phyloP scores from a whole-genome alignment of 1,284 basidiomycete genomes.

The Porogramme epimiltina region DNA sequence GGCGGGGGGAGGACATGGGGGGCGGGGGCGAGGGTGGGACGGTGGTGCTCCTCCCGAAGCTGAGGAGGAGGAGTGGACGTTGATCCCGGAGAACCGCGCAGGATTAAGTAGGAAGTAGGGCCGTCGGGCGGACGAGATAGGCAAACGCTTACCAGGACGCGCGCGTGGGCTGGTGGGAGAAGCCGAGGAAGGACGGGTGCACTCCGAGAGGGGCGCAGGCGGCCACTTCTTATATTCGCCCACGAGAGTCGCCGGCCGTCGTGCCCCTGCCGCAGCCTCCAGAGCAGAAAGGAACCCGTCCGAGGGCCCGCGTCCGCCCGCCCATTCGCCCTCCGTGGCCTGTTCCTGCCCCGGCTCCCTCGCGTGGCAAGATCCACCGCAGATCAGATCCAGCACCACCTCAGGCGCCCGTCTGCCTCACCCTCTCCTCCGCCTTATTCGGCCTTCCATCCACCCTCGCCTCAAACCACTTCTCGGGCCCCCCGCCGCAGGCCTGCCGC shows the following conservation, averaged over 20 bases:
- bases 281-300: too few relatives aligned
- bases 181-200: not conserved
- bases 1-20: slow-evolving; percentile 6
- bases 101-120: slow-evolving; percentile 11
- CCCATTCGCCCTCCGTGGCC: too few relatives aligned
- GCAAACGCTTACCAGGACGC: slow-evolving; percentile 14
- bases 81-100: slow-evolving; percentile 15
- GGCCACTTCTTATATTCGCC: not conserved
- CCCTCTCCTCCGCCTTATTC: slow-evolving; percentile 15
- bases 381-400: slow-evolving; percentile 10
- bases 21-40: slow-evolving; percentile 2
- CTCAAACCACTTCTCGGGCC: not conserved
- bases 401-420: not conserved
- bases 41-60: slow-evolving; percentile 23
- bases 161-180: not conserved
- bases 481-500: not conserved
- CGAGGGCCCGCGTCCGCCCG: too few relatives aligned
- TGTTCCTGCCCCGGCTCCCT: too few relatives aligned
- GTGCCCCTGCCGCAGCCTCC: too few relatives aligned
- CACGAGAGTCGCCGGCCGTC: not conserved
- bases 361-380: slow-evolving; percentile 1
- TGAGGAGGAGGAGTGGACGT: slow-evolving; percentile 7
- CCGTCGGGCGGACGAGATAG: slow-evolving; percentile 4
- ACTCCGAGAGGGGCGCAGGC: not conserved
- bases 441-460: slow-evolving; percentile 3